Evolutionary conservation across 2,329 filamentous ascomycete genomes (phyloP), one percentile per base, ranked within the genome.

Genomic region (Coniochaeta sp.): DNA sequence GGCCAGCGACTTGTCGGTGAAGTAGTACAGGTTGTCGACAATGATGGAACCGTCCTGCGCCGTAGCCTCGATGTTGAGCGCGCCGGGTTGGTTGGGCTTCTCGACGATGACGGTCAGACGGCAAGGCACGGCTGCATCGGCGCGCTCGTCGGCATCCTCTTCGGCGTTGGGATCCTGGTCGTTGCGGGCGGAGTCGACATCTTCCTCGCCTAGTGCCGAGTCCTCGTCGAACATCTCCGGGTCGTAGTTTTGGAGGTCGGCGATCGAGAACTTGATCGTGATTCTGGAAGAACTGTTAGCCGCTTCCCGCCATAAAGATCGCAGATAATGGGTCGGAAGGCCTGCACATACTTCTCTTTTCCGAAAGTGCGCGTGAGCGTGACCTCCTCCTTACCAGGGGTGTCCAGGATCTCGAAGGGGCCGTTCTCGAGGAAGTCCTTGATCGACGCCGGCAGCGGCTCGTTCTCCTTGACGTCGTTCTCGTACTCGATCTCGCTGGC

Each of bases 11-110:
- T 89, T 81, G 67, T 93, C 88, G 68, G 85, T 81, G 80, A 91
- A 96, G 76, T 89, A 92, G 76, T 89, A 92, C 70, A 98, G 85
- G 77, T 95, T 93, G 73, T 97, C 90, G 71, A 98, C 89, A 68
- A 91, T 81, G 74, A 98, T 88, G 73, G 87, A 81, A 68, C 93
- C 92, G 67, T 96, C 90, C 77, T 95, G 89, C 34, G 91, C 91
- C 62, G 89, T 81, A 62, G 92, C 89, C 74, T 96, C 91, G 68
- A 99, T 87, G 75, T 89, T 87, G 65, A 99, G 83, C 30, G 91
- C 91, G 62, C 93, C 93, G 71, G 28, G 17, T n/a, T 90, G 89
- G 76, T 84, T 85, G 62, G 89, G 82, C 81, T 96, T 96, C 82
- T 96, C 91, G 61, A 99, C 83, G 57, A 93, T 87, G 69, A 99